phyloP scores from a whole-genome alignment of 2,329 filamentous ascomycete species.

The Celoporthe dispersa region DNA sequence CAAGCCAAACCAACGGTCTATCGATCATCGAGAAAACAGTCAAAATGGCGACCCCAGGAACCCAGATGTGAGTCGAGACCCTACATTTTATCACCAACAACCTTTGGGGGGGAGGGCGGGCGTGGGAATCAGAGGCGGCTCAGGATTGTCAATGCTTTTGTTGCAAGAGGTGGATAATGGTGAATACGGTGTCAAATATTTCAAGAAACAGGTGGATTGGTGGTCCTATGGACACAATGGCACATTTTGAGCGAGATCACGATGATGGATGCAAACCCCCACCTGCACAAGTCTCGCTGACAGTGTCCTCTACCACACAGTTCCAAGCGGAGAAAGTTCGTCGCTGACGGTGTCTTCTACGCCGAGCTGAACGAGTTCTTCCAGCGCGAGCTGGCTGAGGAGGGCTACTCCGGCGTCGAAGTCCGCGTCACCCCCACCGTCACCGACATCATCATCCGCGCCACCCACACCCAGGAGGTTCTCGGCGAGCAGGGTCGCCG shows the following conservation, averaged over 20 bases:
- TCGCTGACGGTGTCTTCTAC: slow-evolving; percentile 99
- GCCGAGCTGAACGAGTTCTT: slow-evolving; percentile 99
- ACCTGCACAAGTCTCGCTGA: slow-evolving; percentile 27
- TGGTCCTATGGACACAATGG: background rate
- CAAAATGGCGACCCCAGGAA: slow-evolving; percentile 65
- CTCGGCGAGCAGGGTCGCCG: slow-evolving; percentile 99
- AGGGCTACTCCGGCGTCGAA: slow-evolving; percentile 99
- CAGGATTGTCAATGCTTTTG: background rate
- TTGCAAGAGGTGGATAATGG: slow-evolving; percentile 12
- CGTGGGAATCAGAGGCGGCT: background rate
- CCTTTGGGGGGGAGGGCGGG: no score
- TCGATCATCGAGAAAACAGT: slow-evolving; percentile 39
- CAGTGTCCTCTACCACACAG: slow-evolving; percentile 48
- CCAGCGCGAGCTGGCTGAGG: slow-evolving; percentile 99
- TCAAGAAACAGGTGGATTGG: background rate
- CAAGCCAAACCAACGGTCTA: slow-evolving; percentile 39
- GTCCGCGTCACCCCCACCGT: slow-evolving; percentile 99
- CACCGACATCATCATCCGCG: slow-evolving; percentile 99
- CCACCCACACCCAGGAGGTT: slow-evolving; percentile 99
- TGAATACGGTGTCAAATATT: background rate
- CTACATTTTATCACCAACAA: slow-evolving; percentile 8
- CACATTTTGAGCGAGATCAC: background rate
- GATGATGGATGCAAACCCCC: slow-evolving; percentile 1
- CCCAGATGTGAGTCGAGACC: slow-evolving; percentile 61
- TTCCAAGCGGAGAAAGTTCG: slow-evolving; percentile 93